Percentiles rank a stretch among this genome's conserved stretches.
These are phyloP conservation scores for Russula dissimulans DNA, from an alignment of 768 basidiomycete species.

Conservation along the genomic window DNA sequence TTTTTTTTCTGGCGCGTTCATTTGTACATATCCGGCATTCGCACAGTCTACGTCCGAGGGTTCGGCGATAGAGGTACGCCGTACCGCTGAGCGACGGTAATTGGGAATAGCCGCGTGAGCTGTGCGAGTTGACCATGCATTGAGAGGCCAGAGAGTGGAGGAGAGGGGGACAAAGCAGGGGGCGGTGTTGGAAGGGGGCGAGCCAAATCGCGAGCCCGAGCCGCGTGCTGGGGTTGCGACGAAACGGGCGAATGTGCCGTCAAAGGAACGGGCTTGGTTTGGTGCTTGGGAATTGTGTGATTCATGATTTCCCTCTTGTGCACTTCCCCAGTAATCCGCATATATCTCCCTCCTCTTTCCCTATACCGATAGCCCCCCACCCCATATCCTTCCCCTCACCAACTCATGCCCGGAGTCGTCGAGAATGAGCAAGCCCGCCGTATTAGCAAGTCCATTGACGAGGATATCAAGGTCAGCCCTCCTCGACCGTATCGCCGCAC, in stretches of 20 bases:
- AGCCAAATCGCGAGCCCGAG: too few species aligned
- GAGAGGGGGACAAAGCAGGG: too few species aligned
- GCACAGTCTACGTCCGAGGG: conserved; percentile 5
- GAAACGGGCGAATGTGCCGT: too few species aligned
- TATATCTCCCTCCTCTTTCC: conserved; percentile 6
- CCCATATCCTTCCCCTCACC: neutral
- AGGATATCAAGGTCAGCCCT: conserved; percentile 41
- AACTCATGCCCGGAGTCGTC: conserved; percentile 15
- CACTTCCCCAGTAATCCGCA: conserved; percentile 1
- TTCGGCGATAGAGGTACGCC: conserved; percentile 6
- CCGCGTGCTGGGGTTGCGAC: too few species aligned
- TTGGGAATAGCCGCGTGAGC: neutral
- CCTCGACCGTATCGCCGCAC: neutral
- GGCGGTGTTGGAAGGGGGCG: too few species aligned
- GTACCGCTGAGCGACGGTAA: neutral
- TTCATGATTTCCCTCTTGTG: conserved; percentile 16
- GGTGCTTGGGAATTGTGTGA: conserved; percentile 16
- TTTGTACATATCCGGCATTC: conserved; percentile 17
- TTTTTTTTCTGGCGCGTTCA: conserved; percentile 8
- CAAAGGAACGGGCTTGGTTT: neutral
- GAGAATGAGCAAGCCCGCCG: conserved; percentile 38
- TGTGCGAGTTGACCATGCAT: too few species aligned
- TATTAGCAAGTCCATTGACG: conserved; percentile 45
- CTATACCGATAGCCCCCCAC: neutral
- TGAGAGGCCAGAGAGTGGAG: too few species aligned